Base-by-base conservation (phyloP, 305 asterid species). In the Nicotiana rustica region DNA sequence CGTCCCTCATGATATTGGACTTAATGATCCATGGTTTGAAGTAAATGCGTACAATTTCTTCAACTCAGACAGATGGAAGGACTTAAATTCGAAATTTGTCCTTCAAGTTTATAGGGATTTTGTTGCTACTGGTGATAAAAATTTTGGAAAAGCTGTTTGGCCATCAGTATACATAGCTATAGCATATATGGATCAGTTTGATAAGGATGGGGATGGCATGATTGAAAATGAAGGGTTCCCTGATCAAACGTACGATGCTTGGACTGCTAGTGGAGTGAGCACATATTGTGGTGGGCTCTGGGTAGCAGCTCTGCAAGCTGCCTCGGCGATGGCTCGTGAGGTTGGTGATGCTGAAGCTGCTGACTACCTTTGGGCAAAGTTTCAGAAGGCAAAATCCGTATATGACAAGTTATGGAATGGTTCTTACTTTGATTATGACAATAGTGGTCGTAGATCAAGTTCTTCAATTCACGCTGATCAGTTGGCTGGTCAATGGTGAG, bases 111-210 rank as follows among this genome's bases (percentile, higher is more conserved):
- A 94, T 83, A 86, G 99, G 82, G 99, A 95, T 69, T 91, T 94
- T 78, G 95, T 88, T 77, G 96, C 92, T 31, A 93, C 99, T 0
- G 93, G 97, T 4, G 91, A 91, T 82, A 86, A 88, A 82, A 85
- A 83, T 21, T 93, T 95, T 85, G 97, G 94, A 59, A 83, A 81
- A 85, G 92, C 96, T 59, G 94, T 93, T 38, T 95, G 99, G 99
- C 98, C 98, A 12, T 91, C 99, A 3, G 97, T 94, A 71, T 94
- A 93, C 83, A 87, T 93, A 33, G 99, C 98, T 67, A 82, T 95
- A 90, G 97, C 99, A 80, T 95, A 94, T 67, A 90, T 92, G 99
- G 97, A 95, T n/a, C 99, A 95, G 86, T 95, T 95, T 57, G 99
- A 95, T 81, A 92, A 89, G 90, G 99, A 95, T 71, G 96, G 96